Conservation (phyloP, 106 monocot species). For the Triglochin maritima region DNA sequence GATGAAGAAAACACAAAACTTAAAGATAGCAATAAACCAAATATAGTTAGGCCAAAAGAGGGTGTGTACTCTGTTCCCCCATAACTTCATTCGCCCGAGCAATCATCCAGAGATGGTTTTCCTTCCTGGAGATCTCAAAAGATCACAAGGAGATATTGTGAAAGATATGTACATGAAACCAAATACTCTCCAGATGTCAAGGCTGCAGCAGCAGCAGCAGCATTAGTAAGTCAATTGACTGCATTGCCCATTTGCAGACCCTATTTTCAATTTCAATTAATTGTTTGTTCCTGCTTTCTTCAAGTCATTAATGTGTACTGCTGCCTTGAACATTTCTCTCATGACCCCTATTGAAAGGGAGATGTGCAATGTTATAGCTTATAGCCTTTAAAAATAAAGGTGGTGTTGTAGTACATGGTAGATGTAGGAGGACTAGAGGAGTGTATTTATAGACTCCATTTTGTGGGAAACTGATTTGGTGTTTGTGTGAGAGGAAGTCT, state of each 20-base stretch:
- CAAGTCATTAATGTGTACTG: conserved; percentile 1
- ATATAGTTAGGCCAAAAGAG: background rate
- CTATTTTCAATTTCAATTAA: background rate
- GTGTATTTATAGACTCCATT: background rate
- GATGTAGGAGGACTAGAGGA: background rate
- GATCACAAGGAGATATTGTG: conserved; percentile 5
- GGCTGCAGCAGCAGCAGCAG: background rate
- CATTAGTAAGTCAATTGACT: background rate
- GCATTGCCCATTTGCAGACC: background rate
- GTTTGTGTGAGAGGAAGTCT: background rate
- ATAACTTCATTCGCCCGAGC: background rate
- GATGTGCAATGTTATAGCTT: no score
- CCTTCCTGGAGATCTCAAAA: background rate
- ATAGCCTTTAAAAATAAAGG: no score
- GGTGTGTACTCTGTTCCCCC: background rate
- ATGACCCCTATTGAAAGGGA: background rate
- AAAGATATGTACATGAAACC: conserved; percentile 6
- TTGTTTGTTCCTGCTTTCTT: background rate
- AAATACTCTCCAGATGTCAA: background rate
- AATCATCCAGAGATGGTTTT: background rate
- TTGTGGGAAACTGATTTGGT: background rate
- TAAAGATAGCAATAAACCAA: no score
- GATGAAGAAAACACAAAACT: no score
- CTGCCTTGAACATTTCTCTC: background rate
- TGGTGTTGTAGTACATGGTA: background rate